Percentiles rank a stretch among this genome's conserved stretches.
These are phyloP conservation scores for Barnettozyma hawaiiensis DNA, from an alignment of 1,139 yeast genomes.

Conservation along the genomic window DNA sequence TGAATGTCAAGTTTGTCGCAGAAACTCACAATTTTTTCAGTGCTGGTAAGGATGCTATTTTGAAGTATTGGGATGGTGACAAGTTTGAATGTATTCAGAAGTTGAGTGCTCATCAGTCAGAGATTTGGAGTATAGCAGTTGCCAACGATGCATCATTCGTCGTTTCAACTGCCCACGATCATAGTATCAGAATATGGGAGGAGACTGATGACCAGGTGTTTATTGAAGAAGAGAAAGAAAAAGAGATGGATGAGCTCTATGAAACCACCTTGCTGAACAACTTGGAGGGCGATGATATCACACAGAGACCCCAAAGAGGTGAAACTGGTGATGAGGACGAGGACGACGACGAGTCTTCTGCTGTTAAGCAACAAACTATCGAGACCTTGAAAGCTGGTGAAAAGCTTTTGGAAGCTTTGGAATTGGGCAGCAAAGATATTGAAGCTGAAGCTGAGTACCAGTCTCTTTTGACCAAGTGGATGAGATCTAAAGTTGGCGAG, in stretches of 20 bases:
- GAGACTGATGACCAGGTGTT: constrained; percentile 92
- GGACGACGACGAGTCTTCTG: constrained; percentile 50
- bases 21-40: constrained; percentile 85
- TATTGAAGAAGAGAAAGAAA: constrained; percentile 92
- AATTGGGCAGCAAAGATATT: constrained; percentile 70
- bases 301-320: constrained; percentile 33
- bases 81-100: constrained; percentile 92
- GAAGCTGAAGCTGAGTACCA: constrained; percentile 50
- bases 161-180: constrained; percentile 90
- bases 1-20: constrained; percentile 81
- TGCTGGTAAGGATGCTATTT: constrained; percentile 79
- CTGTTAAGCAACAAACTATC: constrained; percentile 76
- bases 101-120: constrained; percentile 82
- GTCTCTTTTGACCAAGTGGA: constrained; percentile 31
- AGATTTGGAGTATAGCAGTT: constrained; percentile 86
- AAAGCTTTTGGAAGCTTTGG: constrained; percentile 86
- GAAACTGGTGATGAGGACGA: constrained; percentile 49
- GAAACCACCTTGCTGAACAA: constrained; percentile 71
- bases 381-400: constrained; percentile 96
- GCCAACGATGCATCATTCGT: constrained; percentile 68
- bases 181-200: constrained; percentile 84
- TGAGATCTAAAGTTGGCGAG: constrained; percentile 36
- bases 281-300: constrained; percentile 53
- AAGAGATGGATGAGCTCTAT: constrained; percentile 87
- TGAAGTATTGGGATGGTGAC: constrained; percentile 98